A percentile compares a stretch with the other conserved stretches of the same genome.
These are phyloP conservation scores for Cladophialophora bantiana DNA, from an alignment of 2,329 filamentous ascomycete species.

Conservation along the genomic window DNA sequence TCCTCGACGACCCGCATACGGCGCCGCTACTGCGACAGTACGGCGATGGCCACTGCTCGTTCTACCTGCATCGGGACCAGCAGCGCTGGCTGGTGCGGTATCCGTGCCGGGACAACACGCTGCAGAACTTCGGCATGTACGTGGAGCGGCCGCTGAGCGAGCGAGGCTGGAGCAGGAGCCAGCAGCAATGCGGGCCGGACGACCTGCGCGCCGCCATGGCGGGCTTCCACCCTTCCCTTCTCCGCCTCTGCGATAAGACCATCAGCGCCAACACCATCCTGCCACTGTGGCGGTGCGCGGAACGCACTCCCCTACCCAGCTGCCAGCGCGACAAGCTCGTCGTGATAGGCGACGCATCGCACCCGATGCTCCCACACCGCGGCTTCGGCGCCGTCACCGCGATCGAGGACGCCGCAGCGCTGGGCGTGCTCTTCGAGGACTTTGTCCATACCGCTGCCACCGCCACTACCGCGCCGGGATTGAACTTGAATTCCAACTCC, in stretches of 20 bases:
- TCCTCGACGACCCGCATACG: neutral
- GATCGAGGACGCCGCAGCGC: constrained; percentile 12
- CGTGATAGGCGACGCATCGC: constrained; percentile 10
- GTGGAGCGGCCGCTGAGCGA: neutral
- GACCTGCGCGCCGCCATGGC: constrained; percentile 9
- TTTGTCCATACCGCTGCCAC: too few species aligned
- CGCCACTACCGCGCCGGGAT: too few species aligned
- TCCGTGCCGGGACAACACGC: constrained; percentile 12
- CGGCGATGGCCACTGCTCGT: constrained; percentile 15
- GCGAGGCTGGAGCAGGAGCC: neutral
- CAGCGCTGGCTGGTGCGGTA: constrained; percentile 16
- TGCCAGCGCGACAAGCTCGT: constrained; percentile 12
- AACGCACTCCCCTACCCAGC: constrained; percentile 2
- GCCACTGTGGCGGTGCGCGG: constrained; percentile 8
- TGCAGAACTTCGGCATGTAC: constrained; percentile 20
- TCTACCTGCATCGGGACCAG: constrained; percentile 7
- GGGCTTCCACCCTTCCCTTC: constrained; percentile 1
- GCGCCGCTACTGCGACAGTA: constrained; percentile 9
- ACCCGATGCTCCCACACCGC: constrained; percentile 14
- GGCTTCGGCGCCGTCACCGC: constrained; percentile 14
- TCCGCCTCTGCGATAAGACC: neutral
- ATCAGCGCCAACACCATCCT: neutral
- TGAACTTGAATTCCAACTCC: too few species aligned
- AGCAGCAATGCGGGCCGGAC: neutral
- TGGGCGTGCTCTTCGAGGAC: constrained; percentile 6